These are phyloP conservation scores for Podila clonocystis DNA, from an alignment of 192 early-diverging fungal species.

Conservation along the genomic window DNA sequence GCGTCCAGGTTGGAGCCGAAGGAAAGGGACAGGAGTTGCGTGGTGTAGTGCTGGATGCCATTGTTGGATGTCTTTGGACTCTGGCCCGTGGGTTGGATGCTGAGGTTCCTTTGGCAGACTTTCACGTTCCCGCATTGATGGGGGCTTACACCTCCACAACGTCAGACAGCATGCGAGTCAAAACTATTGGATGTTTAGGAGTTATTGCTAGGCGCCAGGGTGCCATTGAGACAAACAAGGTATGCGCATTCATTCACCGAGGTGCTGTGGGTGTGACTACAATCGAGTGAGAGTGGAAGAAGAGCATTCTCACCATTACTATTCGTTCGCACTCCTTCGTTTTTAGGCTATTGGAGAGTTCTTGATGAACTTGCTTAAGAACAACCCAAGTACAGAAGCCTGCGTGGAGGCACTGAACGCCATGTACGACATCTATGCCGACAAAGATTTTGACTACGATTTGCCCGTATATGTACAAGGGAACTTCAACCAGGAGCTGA, in stretches of 20 bases:
- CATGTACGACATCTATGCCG: constrained; percentile 90
- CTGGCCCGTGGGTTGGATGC: constrained; percentile 72
- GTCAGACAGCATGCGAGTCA: constrained; percentile 65
- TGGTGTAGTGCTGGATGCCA: constrained; percentile 68
- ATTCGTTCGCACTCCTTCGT: not conserved
- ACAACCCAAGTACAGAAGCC: constrained; percentile 53
- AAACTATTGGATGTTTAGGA: constrained; percentile 79
- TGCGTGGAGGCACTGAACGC: constrained; percentile 84
- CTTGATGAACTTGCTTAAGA: constrained; percentile 60
- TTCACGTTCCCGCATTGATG: constrained; percentile 55
- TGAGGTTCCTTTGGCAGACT: constrained; percentile 57
- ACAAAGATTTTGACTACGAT: constrained; percentile 86
- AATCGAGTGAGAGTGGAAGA: too few relatives aligned
- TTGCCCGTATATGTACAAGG: constrained; percentile 82
- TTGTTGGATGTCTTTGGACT: constrained; percentile 82
- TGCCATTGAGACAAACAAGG: constrained; percentile 72
- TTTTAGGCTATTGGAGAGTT: constrained; percentile 72
- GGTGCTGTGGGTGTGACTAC: not conserved
- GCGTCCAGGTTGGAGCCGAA: constrained; percentile 57
- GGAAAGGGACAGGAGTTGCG: constrained; percentile 62
- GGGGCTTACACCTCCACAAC: constrained; percentile 54
- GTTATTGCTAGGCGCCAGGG: constrained; percentile 78
- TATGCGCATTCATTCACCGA: constrained; percentile 14
- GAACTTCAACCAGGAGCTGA: constrained; percentile 67
- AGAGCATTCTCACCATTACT: too few relatives aligned